Base-by-base conservation (phyloP, 225 moss, liverwort and hornwort species). In the Thuidium tamariscinum region DNA sequence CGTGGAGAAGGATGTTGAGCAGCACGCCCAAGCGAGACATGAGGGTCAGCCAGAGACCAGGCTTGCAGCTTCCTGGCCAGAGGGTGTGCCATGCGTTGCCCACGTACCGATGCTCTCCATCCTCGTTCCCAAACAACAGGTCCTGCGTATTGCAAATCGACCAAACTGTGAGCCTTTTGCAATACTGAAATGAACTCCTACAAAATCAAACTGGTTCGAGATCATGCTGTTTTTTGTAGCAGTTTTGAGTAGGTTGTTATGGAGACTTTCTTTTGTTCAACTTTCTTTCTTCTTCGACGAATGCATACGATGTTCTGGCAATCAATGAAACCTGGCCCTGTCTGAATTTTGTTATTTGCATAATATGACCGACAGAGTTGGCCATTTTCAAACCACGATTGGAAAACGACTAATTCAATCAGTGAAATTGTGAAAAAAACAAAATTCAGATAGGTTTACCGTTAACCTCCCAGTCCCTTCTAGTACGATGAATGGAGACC, bases 11-110 rank as follows among this genome's bases (percentile, higher is more conserved):
- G 39, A 93, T 84, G 79, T 89, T 95, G 37, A 96, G 90, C 29
- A 96, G 80, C 62, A 96, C 76, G 23, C 93, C 98, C 94, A 98
- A 90, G 1, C 96, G 93, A 13, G 96, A 95, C 20, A 84, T 20
- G 4, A 65, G n/a, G 19, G 85, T 88, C 5, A 94, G 86, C 95
- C 93, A 96, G 1, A 95, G 87, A 25, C 96, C 96, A 0, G 97
- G 97, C 57, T 93, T 95, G 78, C 95, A 95, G 80, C 90, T 92
- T 17, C 97, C 97, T 6, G 98, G 98, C 98, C 98, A 98, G n/a
- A 96, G 88, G 4, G 93, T 76, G 41, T 88, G 87, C 86, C 92
- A 93, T 1, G 84, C 86, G 30, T 96, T 82, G 52, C 90, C 93
- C 1, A 61, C 30, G 34, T 55, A 96, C 42, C 84, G 87, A 29